Evolutionary conservation across 371 early-diverging fungal species (phyloP), one percentile per base, ranked within the genome.

Genomic region (Massospora cicadina): DNA sequence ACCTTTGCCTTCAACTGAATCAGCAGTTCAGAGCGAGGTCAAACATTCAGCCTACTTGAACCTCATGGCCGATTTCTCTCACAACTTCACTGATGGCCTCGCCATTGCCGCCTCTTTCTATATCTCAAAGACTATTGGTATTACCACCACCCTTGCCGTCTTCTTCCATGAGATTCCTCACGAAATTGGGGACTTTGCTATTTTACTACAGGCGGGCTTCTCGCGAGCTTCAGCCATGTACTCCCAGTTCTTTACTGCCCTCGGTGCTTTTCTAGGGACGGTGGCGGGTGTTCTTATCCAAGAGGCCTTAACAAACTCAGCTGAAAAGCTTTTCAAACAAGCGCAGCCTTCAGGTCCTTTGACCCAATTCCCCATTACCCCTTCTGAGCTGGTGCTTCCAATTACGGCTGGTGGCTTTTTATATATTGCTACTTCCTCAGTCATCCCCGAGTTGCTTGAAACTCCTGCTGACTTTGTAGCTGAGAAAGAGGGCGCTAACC

Each of bases 141-240:
- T 89, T 0, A 86, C 89, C 0, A 90, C 92, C 1, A 84, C 91
- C 2, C 82, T 91, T 0, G 93, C 93, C 0, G 90, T 91, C n/a
- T 88, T 91, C 60, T 86, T 91, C 74, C 93, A 93, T 70, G 93
- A 93, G 73, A 87, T 93, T 33, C 92, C 93, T 2, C 93, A 93
- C 71, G 90, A 93, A 74, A 84, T 93, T 1, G 87, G 91, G 56
- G 93, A 93, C 70, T 91, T 87, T 78, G 91, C 93, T 23, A 90
- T 91, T 66, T 76, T 93, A 59, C 78, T 90, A 64, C 84, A 87
- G 70, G 84, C 88, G 7, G 92, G 92, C 0, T 89, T 90, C 66
- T 79, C 83, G 43, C 79, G 83, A 58, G 70, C 79, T 60, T 76
- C 79, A 55, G 90, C 91, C 25, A 77, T 89, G 79, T 71, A 83